These are phyloP conservation scores for Haematococcus lacustris DNA, from an alignment of 139 green algal genomes.

Conservation along the genomic window DNA sequence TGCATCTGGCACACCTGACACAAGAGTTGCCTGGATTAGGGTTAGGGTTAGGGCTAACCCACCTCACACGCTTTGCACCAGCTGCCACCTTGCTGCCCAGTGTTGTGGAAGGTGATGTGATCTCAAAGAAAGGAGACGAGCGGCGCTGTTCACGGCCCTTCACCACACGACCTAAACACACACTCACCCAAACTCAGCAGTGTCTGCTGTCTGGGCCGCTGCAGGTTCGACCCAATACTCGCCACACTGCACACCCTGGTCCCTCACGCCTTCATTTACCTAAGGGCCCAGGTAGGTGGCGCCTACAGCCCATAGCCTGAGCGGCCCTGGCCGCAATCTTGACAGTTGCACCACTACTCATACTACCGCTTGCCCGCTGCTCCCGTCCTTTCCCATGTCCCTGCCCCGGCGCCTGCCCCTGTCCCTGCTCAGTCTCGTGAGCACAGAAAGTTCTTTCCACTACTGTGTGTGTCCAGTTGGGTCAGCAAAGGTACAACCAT, in stretches of 20 bases:
- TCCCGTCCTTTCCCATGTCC: background rate
- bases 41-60: background rate
- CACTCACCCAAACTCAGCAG: background rate
- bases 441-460: background rate
- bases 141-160: too few species aligned
- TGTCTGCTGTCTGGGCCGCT: background rate
- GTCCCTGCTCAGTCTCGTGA: conserved; percentile 39
- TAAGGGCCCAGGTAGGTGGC: conserved; percentile 31
- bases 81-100: background rate
- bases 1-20: too few species aligned
- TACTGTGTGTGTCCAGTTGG: background rate
- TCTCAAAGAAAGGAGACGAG: background rate
- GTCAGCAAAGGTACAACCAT: background rate
- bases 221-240: conserved; percentile 60
- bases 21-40: too few species aligned
- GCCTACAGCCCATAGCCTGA: background rate
- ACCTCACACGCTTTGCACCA: background rate
- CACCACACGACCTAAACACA: too few species aligned
- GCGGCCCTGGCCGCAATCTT: background rate
- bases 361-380: background rate
- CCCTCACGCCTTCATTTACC: conserved; percentile 94
- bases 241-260: conserved; percentile 54
- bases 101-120: background rate
- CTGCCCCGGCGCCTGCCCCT: conserved; percentile 62
- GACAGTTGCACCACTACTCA: background rate